These are phyloP conservation scores for Ophiostoma himal-ulmi DNA, from an alignment of 2,329 filamentous ascomycete genomes.

Conservation along the genomic window DNA sequence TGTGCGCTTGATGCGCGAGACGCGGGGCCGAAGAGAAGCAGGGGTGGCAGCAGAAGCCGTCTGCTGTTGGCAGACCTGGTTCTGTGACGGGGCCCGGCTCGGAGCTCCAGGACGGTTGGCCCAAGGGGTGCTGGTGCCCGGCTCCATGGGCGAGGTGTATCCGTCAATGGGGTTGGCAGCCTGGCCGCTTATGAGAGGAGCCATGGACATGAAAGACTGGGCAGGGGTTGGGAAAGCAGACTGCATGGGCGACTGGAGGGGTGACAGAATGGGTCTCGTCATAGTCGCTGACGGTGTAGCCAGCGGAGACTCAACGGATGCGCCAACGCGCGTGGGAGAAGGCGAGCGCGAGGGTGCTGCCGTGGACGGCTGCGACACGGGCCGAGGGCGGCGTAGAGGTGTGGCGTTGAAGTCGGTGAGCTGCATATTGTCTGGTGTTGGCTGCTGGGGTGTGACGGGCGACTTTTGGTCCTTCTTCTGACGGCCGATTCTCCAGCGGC, in stretches of 20 bases:
- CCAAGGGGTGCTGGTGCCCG: constrained; percentile 9
- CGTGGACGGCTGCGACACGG: constrained; percentile 11
- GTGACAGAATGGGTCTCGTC: constrained; percentile 17
- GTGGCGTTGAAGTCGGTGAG: constrained; percentile 4
- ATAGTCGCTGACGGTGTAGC: not conserved
- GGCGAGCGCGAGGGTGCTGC: constrained; percentile 14
- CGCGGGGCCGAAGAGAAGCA: not conserved
- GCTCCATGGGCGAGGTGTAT: not conserved
- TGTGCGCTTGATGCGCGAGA: not conserved
- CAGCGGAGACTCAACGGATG: constrained; percentile 12
- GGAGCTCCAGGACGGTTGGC: not conserved
- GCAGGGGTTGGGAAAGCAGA: constrained; percentile 14
- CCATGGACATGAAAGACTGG: constrained; percentile 18
- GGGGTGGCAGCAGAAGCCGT: not conserved
- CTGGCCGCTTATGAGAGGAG: constrained; percentile 13
- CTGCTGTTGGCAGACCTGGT: not conserved
- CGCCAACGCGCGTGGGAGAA: constrained; percentile 1
- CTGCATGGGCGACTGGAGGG: constrained; percentile 15
- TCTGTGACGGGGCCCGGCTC: not conserved
- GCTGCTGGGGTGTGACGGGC: not conserved
- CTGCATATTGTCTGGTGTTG: not conserved
- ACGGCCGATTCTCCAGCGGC: not conserved
- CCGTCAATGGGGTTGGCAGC: not conserved
- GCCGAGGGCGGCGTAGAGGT: constrained; percentile 9
- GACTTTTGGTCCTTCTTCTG: not conserved